Evolutionary conservation across 139 green algal species (phyloP).

Genomic region (Yamagishiella unicocca): DNA sequence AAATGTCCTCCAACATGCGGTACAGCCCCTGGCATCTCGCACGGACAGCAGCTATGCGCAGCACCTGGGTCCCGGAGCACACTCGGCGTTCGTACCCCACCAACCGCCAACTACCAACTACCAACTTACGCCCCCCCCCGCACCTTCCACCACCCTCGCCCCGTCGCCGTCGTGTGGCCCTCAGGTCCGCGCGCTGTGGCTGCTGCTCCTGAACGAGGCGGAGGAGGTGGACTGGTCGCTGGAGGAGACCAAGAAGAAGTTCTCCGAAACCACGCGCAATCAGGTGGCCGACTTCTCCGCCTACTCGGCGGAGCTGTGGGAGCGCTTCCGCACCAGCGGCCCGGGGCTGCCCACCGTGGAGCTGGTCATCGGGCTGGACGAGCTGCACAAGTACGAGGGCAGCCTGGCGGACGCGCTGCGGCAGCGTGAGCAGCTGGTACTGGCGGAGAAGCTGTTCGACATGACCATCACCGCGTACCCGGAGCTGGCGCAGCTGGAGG

Average conservation of each 20-base stretch:
- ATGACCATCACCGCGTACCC: conserved; percentile 85
- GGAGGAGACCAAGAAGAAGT: conserved; percentile 79
- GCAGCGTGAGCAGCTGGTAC: conserved; percentile 80
- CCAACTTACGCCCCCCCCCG: too few relatives aligned
- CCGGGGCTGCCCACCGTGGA: conserved; percentile 65
- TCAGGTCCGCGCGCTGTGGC: conserved; percentile 52
- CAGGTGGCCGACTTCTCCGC: conserved; percentile 74
- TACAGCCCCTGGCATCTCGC: too few relatives aligned
- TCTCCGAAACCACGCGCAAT: conserved; percentile 73
- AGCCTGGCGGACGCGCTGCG: conserved; percentile 62
- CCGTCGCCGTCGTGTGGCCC: too few relatives aligned
- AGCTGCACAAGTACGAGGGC: conserved; percentile 61
- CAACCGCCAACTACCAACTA: too few relatives aligned
- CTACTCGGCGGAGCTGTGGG: conserved; percentile 56
- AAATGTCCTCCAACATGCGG: too few relatives aligned
- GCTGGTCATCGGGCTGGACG: conserved; percentile 63
- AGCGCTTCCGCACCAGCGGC: conserved; percentile 59
- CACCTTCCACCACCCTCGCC: too few relatives aligned
- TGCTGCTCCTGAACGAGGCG: conserved; percentile 66
- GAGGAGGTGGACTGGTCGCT: conserved; percentile 74
- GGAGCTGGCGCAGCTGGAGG: conserved; percentile 71
- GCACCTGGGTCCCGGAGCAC: too few relatives aligned
- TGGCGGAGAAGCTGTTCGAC: conserved; percentile 90
- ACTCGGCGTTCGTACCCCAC: too few relatives aligned
- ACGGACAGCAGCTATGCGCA: too few relatives aligned